Percentiles rank a stretch among this genome's conserved stretches.
Conservation (phyloP, 371 early-diverging fungal genomes). For the Mortierella sp. region DNA sequence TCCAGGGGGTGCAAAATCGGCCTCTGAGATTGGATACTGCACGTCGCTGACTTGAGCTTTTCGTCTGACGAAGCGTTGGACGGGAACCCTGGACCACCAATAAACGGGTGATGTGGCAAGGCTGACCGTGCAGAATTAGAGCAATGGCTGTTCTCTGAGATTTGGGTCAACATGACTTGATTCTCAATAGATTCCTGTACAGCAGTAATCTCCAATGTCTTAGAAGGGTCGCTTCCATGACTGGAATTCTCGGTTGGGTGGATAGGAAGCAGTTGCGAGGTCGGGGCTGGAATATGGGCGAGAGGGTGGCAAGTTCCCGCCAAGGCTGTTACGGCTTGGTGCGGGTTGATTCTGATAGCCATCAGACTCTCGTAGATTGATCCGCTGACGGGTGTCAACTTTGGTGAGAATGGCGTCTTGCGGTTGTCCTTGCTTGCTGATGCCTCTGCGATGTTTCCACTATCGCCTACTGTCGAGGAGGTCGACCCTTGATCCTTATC, state of each 20-base stretch:
- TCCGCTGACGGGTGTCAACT: conserved; percentile 15
- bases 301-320: neutral
- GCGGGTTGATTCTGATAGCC: neutral
- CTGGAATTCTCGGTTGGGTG: conserved; percentile 8
- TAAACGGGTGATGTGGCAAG: neutral
- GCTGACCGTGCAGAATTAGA: conserved; percentile 3
- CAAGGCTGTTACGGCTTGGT: neutral
- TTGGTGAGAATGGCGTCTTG: conserved; percentile 12
- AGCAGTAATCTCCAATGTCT: neutral
- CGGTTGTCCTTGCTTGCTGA: conserved; percentile 4
- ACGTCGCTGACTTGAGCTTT: conserved; percentile 5
- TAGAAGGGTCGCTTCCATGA: neutral
- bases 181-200: conserved; percentile 26
- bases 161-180: conserved; percentile 55
- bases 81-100: neutral
- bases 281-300: neutral
- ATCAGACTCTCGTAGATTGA: conserved; percentile 15
- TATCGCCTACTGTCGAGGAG: conserved; percentile 19
- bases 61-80: conserved; percentile 8
- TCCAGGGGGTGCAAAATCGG: conserved; percentile 38
- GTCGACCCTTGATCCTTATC: neutral
- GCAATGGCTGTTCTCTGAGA: conserved; percentile 23
- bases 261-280: conserved; percentile 21
- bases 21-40: conserved; percentile 8
- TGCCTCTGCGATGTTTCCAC: neutral